A percentile compares a stretch with the other conserved stretches of the same genome.
Conservation (phyloP, 305 asterid species). For the Fraxinus latifolia region DNA sequence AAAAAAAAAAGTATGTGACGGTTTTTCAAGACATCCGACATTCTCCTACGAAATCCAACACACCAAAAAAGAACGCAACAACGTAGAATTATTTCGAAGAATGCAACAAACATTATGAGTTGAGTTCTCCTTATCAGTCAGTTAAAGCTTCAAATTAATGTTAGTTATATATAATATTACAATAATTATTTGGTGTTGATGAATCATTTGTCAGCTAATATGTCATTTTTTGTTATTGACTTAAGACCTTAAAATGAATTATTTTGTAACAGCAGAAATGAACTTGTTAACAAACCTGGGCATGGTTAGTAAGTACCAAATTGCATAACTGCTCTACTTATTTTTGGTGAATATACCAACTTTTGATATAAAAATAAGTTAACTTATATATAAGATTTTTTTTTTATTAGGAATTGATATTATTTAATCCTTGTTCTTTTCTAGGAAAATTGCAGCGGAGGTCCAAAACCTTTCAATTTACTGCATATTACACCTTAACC, state of each 20-base stretch:
- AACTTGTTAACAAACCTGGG: neutral
- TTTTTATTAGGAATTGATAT: too few species aligned
- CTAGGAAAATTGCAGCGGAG: too few species aligned
- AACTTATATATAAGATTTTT: neutral
- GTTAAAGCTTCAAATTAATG: neutral
- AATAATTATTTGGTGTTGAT: neutral
- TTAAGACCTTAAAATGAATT: neutral
- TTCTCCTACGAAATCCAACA: neutral
- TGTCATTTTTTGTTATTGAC: neutral
- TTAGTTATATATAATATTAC: neutral
- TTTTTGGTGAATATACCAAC: neutral
- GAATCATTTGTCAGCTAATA: neutral
- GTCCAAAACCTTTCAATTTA: too few species aligned
- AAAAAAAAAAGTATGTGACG: too few species aligned
- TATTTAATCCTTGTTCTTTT: neutral
- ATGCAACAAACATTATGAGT: neutral
- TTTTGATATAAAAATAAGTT: neutral
- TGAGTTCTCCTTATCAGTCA: neutral
- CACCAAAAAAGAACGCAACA: neutral
- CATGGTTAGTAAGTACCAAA: neutral
- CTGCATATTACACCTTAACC: too few species aligned
- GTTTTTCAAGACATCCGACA: neutral
- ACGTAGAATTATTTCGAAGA: neutral
- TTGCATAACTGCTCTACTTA: neutral
- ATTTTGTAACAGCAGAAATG: neutral